phyloP scores from a whole-genome alignment of 1,284 basidiomycete species.

The Cryptococcus sp. region DNA sequence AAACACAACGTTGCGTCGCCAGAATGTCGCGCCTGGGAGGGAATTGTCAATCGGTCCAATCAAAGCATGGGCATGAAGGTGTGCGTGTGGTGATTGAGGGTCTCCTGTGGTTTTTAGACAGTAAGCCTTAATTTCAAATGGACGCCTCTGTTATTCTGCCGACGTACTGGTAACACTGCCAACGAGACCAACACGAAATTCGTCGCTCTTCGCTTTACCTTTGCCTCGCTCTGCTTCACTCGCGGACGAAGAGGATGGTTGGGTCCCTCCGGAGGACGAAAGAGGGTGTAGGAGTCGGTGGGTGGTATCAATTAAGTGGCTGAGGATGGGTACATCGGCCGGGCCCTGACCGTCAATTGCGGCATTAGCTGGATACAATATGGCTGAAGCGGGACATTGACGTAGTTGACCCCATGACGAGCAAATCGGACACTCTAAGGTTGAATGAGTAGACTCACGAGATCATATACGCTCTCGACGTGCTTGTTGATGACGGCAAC shows the following conservation, averaged over 20 bases:
- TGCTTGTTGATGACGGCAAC: constrained; percentile 47
- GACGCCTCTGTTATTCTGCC: neutral
- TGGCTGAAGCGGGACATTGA: neutral
- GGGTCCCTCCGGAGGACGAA: neutral
- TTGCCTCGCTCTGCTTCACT: constrained; percentile 22
- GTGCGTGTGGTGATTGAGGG: constrained; percentile 43
- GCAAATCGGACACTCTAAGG: neutral
- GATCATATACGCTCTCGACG: constrained; percentile 45
- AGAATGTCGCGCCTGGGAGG: constrained; percentile 42
- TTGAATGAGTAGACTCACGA: constrained; percentile 34
- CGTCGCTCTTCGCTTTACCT: constrained; percentile 16
- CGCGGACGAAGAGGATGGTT: neutral
- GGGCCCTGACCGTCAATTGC: constrained; percentile 33
- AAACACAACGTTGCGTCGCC: constrained; percentile 47
- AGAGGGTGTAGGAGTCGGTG: constrained; percentile 21
- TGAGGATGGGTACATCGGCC: constrained; percentile 44
- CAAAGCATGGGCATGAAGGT: constrained; percentile 51
- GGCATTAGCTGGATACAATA: neutral
- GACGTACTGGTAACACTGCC: constrained; percentile 32
- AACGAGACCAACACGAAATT: constrained; percentile 45
- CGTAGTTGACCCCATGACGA: neutral
- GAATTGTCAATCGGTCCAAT: constrained; percentile 41
- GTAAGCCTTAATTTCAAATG: neutral
- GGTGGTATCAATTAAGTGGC: constrained; percentile 39
- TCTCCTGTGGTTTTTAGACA: constrained; percentile 30